Base-by-base conservation (phyloP, 2,329 filamentous ascomycete genomes). In the Fusarium sp. region DNA sequence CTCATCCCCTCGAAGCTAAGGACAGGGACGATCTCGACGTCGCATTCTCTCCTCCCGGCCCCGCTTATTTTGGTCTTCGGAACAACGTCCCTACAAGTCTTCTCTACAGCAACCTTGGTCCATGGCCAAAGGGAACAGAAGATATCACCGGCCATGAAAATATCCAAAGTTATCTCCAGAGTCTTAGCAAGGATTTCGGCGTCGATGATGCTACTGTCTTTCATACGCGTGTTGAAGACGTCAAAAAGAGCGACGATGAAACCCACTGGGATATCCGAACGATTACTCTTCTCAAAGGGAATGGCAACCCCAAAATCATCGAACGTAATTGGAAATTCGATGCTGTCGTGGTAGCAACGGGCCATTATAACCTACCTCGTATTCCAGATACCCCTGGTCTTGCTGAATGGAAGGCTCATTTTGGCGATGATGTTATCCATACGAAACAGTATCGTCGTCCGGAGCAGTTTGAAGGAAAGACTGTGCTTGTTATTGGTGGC, bases 381-480 rank as follows among this genome's bases (percentile, higher is more conserved):
- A 81, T 93, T 3, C 91, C 92, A 0, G 83, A 87, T 44, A 86
- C 91, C 7, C 80, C 84, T 0, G 92, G 92, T 0, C 82, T 93
- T 8, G 78, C 82, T 31, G 83, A 83, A 22, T 92, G 88, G 89
- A 89, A 91, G 75, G 58, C 79, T 16, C 74, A 77, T 7, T 90
- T 88, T 69, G 87, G 89, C 0, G 83, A 82, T 0, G 76, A 82
- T 8, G 85, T 93, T 26, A 85, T 85, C 7, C 92, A 93, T 77
- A 94, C 93, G 1, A 95, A 95, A 78, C 88, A 88, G 69, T 96
- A 94, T 75, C 88, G 93, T 14, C 86, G 82, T 0, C 88, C 93
- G 0, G 85, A 89, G 22, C 77, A 83, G 2, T 94, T 90, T 75
- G 78, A 78, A 7, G 85, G 83, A 39, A 89, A 91, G 63, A 85